Evolutionary conservation across 106 monocot genomes (phyloP), one percentile per base, ranked within the genome.

Genomic region (Iris macrosiphon): DNA sequence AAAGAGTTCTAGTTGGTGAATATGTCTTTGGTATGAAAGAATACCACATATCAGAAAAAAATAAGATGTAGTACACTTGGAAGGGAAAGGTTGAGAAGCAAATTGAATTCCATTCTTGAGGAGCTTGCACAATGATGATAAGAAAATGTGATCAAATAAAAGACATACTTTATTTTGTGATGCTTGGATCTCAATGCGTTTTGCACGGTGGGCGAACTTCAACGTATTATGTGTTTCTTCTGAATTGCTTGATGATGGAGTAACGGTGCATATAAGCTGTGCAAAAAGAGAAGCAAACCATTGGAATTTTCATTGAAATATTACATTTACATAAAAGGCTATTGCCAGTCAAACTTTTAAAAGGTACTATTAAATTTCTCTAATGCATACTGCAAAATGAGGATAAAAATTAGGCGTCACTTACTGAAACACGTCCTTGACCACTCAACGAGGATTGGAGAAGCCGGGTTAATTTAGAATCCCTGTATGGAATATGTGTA

Each of bases 141-240:
- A 42, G 3, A 37, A 23, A 10, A 24, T 1, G 15, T 6, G 13
- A 45, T 25, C 35, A 23, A 58, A 4, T 21, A 48, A 19, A 56
- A 28, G 10, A 32, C 45, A 59, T 49, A 87, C 87, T 62, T 83
- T 93, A 50, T 93, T 93, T 76, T 93, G 93, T 59, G 77, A 88
- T 68, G 93, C 93, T 78, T 80, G 87, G 33, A 93, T 84, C 60
- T 93, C 93, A 28, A 93, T 84, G 27, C 40, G 32, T 67, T 93
- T 93, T 49, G 93, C 87, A 57, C 87, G 93, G 43, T 93, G 87
- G 4, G 93, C 93, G 70, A 93, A 93, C 64, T 93, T 93, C 37
- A 93, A 63, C 51, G 93, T 93, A 37, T 93, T 93, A 57, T 88
- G 93, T 38, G 93, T 93, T 74, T 93, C 93, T 71, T 93, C 93